Base-by-base conservation (phyloP, 2,329 filamentous ascomycete species). In the Gliomastix tumulicola region DNA sequence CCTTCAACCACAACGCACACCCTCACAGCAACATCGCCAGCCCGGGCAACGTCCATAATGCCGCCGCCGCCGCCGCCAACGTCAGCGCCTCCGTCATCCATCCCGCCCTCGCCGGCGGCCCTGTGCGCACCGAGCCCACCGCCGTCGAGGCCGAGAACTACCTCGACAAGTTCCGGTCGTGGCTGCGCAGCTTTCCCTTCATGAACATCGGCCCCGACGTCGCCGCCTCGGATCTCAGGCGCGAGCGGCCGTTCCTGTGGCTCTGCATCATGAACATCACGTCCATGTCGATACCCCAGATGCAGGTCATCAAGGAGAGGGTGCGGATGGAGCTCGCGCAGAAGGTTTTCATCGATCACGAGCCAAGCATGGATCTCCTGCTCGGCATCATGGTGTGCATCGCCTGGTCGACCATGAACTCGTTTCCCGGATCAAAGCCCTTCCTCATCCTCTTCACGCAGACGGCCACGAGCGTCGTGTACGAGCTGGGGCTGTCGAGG, bases 321-420 rank as follows among this genome's bases (percentile, higher is more conserved):
- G 53, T 69, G 6, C 65, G 66, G 30, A 56, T 63, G 31, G 57
- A 67, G 19, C 36, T 75, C 12, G 61, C 68, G 0, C 56, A 64
- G n/a, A 63, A 61, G 38, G 53, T 74, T 19, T 45, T 76, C 7
- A 40, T 73, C 11, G 60, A 69, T 9, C 54, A 62, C n/a, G 69
- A 75, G 38, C 63, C 65, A 35, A 65, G 51, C 33, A 54, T 76
- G 27, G 75, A 79, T 42, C 43, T 77, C 10, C 53, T 79, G 3
- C 56, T 71, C 10, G 73, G 72, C 1, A 40, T 76, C 4, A 46
- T 79, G 13, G 57, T 44, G 35, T 66, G 55, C 36, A 55, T 65
- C 17, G 54, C 57, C 21, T 77, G 72, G 69, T 68, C 63, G 42
- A 62, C 45, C 34, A 56, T 53, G 49, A 65, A 43, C 49, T 25